Evolutionary conservation across 768 basidiomycete species (phyloP), one percentile per base, ranked within the genome.

Genomic region (Piloderma croceum): DNA sequence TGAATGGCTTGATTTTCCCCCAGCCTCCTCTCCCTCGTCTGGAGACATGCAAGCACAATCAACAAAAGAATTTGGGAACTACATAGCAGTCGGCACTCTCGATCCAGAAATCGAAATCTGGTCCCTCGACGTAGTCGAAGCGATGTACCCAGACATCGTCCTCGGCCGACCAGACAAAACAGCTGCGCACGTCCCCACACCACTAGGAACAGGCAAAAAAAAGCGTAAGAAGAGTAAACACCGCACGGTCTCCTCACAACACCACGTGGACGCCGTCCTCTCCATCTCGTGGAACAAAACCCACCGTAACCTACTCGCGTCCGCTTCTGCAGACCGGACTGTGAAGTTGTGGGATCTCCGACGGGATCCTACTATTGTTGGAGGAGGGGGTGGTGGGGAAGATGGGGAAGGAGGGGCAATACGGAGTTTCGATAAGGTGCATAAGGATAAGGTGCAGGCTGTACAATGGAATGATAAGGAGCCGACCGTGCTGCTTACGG

Each of bases 61-160:
- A 5, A 50, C 56, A 12, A 57, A 56, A 49, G 48, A 61, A 35
- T 74, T 79, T 38, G 91, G 91, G 5, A 94, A 84, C 59, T 97
- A 88, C 62, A 83, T 99, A 50, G 96, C 96, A 2, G 92, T 99
- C 13, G 96, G 94, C 10, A 94, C 92, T 2, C 79, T 98, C 40
- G 93, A 98, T 49, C 94, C 96, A 18, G 90, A 94, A 57, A 97
- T 99, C 47, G 96, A 99, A 63, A 94, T 99, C 51, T 99, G 93
- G 90, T 93, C 91, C 12, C 72, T 97, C 38, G 93, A 98, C 59
- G 73, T 85, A 22, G 74, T 99, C 35, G 94, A 98, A 54, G 81
- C 89, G 15, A 83, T 98, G 71, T 98, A 94, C 60, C 96, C 96
- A 0, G 79, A 84, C 47, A 80, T 84, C 41, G 79, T 99, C 43